Percentiles rank a stretch among this genome's conserved stretches.
These are phyloP conservation scores for Cudoniella acicularis DNA, from an alignment of 495 filamentous ascomycete genomes.

Conservation along the genomic window DNA sequence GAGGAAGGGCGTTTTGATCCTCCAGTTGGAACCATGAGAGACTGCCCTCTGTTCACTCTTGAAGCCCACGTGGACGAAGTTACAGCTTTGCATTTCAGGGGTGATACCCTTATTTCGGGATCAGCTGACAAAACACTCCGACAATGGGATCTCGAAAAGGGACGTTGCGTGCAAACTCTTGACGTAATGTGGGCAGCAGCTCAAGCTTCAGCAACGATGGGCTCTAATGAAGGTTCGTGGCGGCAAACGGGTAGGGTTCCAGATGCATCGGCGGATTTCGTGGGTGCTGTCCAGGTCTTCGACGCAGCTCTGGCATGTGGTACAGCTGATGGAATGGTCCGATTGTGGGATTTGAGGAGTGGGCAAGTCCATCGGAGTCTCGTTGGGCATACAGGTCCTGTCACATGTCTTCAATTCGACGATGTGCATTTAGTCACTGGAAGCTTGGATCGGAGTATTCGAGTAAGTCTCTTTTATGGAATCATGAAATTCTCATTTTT, in stretches of 20 bases:
- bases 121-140: conserved; percentile 95
- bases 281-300: conserved; percentile 93
- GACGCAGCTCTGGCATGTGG: conserved; percentile 97
- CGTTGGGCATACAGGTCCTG: conserved; percentile 93
- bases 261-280: conserved; percentile 80
- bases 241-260: conserved; percentile 51
- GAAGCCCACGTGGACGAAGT: conserved; percentile 92
- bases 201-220: conserved; percentile 71
- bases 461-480: conserved; percentile 59
- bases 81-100: conserved; percentile 86
- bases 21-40: conserved; percentile 69
- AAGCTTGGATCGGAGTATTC: conserved; percentile 87
- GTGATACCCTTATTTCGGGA: conserved; percentile 86
- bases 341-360: conserved; percentile 94
- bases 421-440: conserved; percentile 93
- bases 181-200: conserved; percentile 99
- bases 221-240: conserved; percentile 52
- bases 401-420: conserved; percentile 95
- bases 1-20: conserved; percentile 59
- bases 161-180: conserved; percentile 92
- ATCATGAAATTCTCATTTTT: conserved; percentile 1
- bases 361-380: conserved; percentile 95
- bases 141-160: conserved; percentile 96
- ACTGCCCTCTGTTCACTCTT: conserved; percentile 83
- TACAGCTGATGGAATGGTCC: conserved; percentile 96